Evolutionary conservation across 371 early-diverging fungal species (phyloP), one percentile per base, ranked within the genome.

Genomic region (Haplosporangium sp.): DNA sequence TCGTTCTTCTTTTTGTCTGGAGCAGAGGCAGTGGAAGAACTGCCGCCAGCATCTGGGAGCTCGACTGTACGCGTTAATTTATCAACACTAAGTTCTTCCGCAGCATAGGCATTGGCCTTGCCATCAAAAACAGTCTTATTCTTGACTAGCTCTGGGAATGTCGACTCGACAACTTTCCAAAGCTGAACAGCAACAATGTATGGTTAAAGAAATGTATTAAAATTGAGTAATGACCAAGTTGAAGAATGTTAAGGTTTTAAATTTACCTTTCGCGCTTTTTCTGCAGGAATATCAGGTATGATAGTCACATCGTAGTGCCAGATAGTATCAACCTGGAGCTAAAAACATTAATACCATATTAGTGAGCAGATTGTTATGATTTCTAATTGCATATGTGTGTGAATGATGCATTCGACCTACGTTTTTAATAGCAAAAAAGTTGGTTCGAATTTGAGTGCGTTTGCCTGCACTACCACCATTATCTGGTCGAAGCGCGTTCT

Each of bases 51-150:
- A 4, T 82, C 82, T 8, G 65, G 53, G 17, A 75, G 61, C n/a
- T 69, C 64, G 11, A 78, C 73, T 52, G 61, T 78, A 4, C 64
- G 63, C n/a, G 44, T 59, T 40, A 78, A 19, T 50, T 40, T 68
- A 3, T 72, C 62, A 9, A 66, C 35, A 2, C n/a, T 27, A 34
- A 75, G 74, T 3, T 69, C 61, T 47, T 82, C 75, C 1, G 86
- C 82, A 2, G 89, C 66, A 38, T 87, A 88, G 13, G 85, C 83
- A 45, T 86, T 87, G 63, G 74, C 74, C 8, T 76, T 82, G 45
- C 89, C 87, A 59, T 88, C 89, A 75, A 83, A 88, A 19, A 86
- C 83, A 2, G 71, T 70, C 63, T 78, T 82, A 67, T 78, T 65
- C 34, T 76, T 76, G 34, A 61, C 61, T 19, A 88, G 55, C 57